A percentile compares a stretch with the other conserved stretches of the same genome.
These are phyloP conservation scores for Psilocybe azurescens DNA, from an alignment of 768 basidiomycete species.

Conservation along the genomic window DNA sequence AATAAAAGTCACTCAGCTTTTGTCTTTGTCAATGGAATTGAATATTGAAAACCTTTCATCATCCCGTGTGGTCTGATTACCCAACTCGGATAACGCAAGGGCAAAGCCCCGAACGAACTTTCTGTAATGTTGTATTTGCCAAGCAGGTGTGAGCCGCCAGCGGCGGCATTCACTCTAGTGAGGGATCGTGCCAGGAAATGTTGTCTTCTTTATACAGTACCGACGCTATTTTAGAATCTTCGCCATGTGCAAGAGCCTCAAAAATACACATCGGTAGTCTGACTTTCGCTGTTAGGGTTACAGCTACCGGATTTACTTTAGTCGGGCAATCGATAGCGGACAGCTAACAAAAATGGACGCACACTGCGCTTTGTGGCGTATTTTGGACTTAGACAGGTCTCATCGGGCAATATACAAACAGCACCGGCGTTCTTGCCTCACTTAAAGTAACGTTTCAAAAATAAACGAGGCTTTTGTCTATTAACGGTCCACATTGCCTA, in stretches of 20 bases:
- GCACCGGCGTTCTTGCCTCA: background rate
- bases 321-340: background rate
- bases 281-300: background rate
- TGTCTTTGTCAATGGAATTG: too few relatives aligned
- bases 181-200: background rate
- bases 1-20: too few relatives aligned
- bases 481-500: conserved; percentile 47
- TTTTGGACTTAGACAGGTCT: background rate
- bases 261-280: background rate
- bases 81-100: too few relatives aligned
- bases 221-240: background rate
- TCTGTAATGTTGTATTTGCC: too few relatives aligned
- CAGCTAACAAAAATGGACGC: background rate
- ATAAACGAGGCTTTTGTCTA: background rate
- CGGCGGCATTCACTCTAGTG: too few relatives aligned
- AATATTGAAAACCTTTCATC: too few relatives aligned
- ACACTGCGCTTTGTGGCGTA: background rate
- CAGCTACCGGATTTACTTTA: background rate
- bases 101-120: too few relatives aligned
- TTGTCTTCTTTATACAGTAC: background rate
- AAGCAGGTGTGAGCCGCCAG: too few relatives aligned
- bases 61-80: too few relatives aligned
- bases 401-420: background rate
- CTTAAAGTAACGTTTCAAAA: background rate
- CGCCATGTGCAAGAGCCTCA: background rate